Base-by-base conservation (phyloP, 208 protist genomes). In the Acanthamoeba royreba region DNA sequence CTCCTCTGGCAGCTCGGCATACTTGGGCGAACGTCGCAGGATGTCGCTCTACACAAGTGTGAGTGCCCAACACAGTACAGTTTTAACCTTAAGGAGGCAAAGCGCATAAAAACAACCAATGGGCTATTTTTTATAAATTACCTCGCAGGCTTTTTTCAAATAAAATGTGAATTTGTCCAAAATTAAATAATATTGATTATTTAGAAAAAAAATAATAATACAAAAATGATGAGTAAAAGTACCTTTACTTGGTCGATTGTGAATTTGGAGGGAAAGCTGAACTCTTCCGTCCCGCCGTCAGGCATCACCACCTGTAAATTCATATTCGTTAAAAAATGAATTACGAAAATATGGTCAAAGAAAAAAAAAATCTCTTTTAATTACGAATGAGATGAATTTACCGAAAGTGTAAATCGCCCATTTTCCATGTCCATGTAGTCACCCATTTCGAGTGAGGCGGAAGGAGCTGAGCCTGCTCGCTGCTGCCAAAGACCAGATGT, bases 1-100 rank as follows among this genome's bases (percentile, higher is more conserved):
- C 5, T 89, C 49, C 45, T 89, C 81, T n/a, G 81, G 45, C 22
- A 89, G 81, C 1, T 22, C 40, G 8, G 8, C 47, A 53, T 63
- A 89, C 81, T 61, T 53, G 38, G 45, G 35, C 35, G 81, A 89
- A 11, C 45, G 52, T 40, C 81, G 81, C 81, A 89, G 38, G 22
- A 89, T 89, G 52, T 89, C 52, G 81, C 81, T 89, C 81, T 89
- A 45, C n/a, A n/a, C n/a, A n/a, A n/a, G n/a, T n/a, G n/a, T n/a
- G n/a, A n/a, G n/a, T n/a, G n/a, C n/a, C n/a, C n/a, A n/a, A n/a
- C n/a, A n/a, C n/a, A n/a, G n/a, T n/a, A n/a, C n/a, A n/a, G n/a
- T n/a, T n/a, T n/a, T n/a, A n/a, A n/a, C n/a, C n/a, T n/a, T 58
- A 28, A 2, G 11, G 15, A 9, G 72, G 17, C 5, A 15, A 49